Percentiles rank a stretch among this genome's conserved stretches.
Conservation (phyloP, 192 early-diverging fungal species). For the Backusella sp. region DNA sequence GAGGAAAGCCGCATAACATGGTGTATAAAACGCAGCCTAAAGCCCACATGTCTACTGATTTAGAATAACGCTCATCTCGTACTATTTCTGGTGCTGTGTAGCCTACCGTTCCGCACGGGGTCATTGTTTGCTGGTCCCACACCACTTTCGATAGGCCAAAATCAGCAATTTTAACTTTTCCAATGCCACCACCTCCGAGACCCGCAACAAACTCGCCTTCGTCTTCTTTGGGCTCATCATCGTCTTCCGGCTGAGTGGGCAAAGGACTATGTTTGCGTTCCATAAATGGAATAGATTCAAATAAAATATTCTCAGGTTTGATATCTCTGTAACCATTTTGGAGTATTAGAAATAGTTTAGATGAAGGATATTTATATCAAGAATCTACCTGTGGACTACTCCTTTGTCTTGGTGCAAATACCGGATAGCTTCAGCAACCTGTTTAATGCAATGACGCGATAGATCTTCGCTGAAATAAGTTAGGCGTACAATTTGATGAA, state of each 20-base stretch:
- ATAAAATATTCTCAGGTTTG: slow-evolving; percentile 90
- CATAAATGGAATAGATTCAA: slow-evolving; percentile 69
- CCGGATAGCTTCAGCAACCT: slow-evolving; percentile 81
- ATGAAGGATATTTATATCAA: background rate
- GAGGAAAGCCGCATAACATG: slow-evolving; percentile 77
- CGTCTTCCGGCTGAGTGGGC: slow-evolving; percentile 49
- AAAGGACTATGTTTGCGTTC: slow-evolving; percentile 12
- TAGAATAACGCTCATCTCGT: slow-evolving; percentile 76
- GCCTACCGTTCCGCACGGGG: slow-evolving; percentile 90
- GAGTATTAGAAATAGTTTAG: background rate
- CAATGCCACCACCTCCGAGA: slow-evolving; percentile 82
- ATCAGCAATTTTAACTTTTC: slow-evolving; percentile 83
- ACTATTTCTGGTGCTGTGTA: slow-evolving; percentile 95
- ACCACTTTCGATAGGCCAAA: slow-evolving; percentile 89
- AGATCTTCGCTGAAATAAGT: slow-evolving; percentile 81
- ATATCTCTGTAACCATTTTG: slow-evolving; percentile 67
- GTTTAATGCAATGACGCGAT: slow-evolving; percentile 76
- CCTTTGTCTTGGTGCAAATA: slow-evolving; percentile 83
- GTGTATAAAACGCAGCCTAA: slow-evolving; percentile 85
- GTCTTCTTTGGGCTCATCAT: slow-evolving; percentile 68
- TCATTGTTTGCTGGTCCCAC: slow-evolving; percentile 80
- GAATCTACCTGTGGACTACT: slow-evolving; percentile 60
- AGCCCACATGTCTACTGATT: slow-evolving; percentile 85
- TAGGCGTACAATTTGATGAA: slow-evolving; percentile 78
- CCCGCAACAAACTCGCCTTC: slow-evolving; percentile 74